Evolutionary conservation across 257 asterid species (phyloP).

Genomic region (Gynochthodes officinalis): DNA sequence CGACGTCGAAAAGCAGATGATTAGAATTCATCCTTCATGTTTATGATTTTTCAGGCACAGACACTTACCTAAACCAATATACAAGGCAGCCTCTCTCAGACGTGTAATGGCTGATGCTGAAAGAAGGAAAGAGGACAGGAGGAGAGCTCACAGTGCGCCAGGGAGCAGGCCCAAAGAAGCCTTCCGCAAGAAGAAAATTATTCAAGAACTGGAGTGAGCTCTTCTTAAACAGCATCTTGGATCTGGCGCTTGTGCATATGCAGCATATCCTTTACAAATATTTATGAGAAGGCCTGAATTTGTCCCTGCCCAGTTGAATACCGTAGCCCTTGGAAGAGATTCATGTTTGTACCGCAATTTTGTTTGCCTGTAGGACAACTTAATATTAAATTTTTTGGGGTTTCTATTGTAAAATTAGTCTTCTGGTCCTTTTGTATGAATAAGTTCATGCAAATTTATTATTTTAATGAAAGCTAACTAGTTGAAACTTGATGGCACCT

Average conservation of each 20-base stretch:
- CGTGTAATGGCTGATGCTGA: constrained; percentile 59
- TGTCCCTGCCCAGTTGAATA: background rate
- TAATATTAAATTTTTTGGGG: too few relatives aligned
- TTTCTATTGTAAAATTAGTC: background rate
- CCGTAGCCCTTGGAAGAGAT: background rate
- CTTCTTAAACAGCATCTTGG: background rate
- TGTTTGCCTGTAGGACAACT: background rate
- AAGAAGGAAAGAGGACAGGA: constrained; percentile 67
- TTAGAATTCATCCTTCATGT: background rate
- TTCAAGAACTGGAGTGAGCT: constrained; percentile 66
- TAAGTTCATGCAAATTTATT: background rate
- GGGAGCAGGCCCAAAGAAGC: constrained; percentile 60
- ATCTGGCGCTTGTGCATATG: background rate
- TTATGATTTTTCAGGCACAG: constrained; percentile 62
- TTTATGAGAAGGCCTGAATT: background rate
- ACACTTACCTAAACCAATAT: constrained; percentile 83
- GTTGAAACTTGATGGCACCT: too few relatives aligned
- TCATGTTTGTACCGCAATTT: background rate
- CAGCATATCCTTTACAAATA: background rate
- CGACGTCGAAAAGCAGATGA: background rate
- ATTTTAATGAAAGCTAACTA: too few relatives aligned
- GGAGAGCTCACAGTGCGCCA: constrained; percentile 88
- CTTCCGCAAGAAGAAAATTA: constrained; percentile 63
- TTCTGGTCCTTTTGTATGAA: background rate
- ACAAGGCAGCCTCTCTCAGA: constrained; percentile 60